A percentile compares a stretch with the other conserved stretches of the same genome.
phyloP scores from a whole-genome alignment of 1,139 yeast genomes.

The Zygosaccharomyces sapae region DNA sequence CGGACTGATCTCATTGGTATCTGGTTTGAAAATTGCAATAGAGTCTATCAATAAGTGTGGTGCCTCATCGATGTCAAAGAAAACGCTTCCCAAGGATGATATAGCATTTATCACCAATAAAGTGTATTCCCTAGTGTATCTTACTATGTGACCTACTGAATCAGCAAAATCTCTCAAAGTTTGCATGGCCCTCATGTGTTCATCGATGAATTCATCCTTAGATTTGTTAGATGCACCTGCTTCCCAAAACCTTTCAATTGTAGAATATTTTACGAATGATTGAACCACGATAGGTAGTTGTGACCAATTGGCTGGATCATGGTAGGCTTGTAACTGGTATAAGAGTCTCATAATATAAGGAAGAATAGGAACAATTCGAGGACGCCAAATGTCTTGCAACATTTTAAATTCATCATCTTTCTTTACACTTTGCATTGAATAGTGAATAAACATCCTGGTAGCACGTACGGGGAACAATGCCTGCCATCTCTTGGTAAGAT shows the following conservation, averaged over 20 bases:
- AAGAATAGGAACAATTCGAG: constrained; percentile 83
- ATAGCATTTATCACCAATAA: constrained; percentile 85
- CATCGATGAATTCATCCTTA: constrained; percentile 90
- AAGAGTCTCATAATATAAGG: constrained; percentile 86
- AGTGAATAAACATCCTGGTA: constrained; percentile 89
- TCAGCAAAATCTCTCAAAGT: constrained; percentile 96
- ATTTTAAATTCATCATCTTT: constrained; percentile 73
- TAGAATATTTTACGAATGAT: constrained; percentile 79
- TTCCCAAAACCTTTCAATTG: constrained; percentile 96
- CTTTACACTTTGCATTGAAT: constrained; percentile 83
- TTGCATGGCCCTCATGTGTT: constrained; percentile 88
- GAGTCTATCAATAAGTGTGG: constrained; percentile 67
- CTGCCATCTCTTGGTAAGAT: constrained; percentile 86
- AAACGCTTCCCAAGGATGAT: constrained; percentile 82
- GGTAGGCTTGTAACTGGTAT: constrained; percentile 90
- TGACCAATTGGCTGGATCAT: constrained; percentile 87
- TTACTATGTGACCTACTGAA: constrained; percentile 89
- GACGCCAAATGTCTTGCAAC: constrained; percentile 79
- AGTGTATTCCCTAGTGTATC: constrained; percentile 95
- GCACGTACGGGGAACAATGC: constrained; percentile 93
- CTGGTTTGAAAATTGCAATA: constrained; percentile 47
- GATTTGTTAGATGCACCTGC: constrained; percentile 95
- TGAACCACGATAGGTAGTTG: constrained; percentile 86
- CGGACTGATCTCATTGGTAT: constrained; percentile 63
- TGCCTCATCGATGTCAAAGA: constrained; percentile 80